Evolutionary conservation across 345 rosid species (phyloP).

Genomic region (Odontarrhena argentea): DNA sequence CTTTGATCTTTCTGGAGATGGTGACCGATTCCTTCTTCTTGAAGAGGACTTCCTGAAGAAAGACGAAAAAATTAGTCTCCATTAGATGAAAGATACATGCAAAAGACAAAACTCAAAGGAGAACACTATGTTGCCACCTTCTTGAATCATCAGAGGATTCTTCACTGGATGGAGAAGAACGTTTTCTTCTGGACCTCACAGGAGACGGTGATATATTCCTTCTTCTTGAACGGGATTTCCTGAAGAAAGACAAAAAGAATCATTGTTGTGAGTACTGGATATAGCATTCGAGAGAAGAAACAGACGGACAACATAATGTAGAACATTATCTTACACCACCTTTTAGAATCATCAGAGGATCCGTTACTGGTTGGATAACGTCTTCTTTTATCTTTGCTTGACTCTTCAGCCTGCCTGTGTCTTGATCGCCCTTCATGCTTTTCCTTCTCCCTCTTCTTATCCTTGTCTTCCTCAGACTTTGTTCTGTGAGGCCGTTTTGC

Average conservation of each 20-base stretch:
- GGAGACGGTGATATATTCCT: constrained; percentile 73
- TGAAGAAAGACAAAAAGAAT: constrained; percentile 35
- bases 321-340: constrained; percentile 47
- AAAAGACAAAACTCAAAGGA: constrained; percentile 31
- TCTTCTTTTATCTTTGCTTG: constrained; percentile 69
- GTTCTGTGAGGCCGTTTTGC: constrained; percentile 53
- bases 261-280: constrained; percentile 2
- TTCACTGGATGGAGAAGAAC: constrained; percentile 67
- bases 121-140: constrained; percentile 51
- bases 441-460: constrained; percentile 50
- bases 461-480: constrained; percentile 53
- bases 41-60: constrained; percentile 63
- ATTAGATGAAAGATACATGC: neutral
- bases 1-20: constrained; percentile 81
- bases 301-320: neutral
- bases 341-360: constrained; percentile 70
- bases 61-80: constrained; percentile 14
- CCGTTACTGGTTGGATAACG: constrained; percentile 66
- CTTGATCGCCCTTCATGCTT: constrained; percentile 62
- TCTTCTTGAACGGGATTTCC: constrained; percentile 64
- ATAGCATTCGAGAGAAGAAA: constrained; percentile 22
- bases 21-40: constrained; percentile 61
- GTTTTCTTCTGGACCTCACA: constrained; percentile 77
- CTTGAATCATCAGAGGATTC: constrained; percentile 78
- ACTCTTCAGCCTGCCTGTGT: constrained; percentile 49